phyloP scores from a whole-genome alignment of 192 early-diverging fungal species.

The Diversispora epigaea region DNA sequence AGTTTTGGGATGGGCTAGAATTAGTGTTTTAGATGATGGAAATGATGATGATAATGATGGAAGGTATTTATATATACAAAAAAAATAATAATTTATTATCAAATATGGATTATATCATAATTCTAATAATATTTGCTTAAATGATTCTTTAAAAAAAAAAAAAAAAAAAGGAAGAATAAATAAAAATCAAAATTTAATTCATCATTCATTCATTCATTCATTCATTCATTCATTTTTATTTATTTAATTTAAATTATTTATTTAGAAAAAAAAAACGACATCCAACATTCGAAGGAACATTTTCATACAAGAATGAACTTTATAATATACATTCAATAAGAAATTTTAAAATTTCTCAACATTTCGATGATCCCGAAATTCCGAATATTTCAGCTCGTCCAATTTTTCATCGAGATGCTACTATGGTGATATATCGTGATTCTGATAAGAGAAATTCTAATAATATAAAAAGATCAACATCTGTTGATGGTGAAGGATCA shows the following conservation, averaged over 20 bases:
- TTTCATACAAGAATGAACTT: not conserved
- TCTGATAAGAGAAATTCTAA: conserved; percentile 9
- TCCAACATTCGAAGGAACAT: conserved; percentile 7
- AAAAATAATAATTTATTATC: not conserved
- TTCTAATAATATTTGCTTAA: too few species aligned
- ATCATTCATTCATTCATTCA: not conserved
- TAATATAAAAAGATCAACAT: not conserved
- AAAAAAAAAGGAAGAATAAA: too few species aligned
- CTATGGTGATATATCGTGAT: conserved; percentile 25
- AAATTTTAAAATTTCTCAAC: conserved; percentile 6
- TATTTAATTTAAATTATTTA: not conserved
- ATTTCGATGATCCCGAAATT: conserved; percentile 17
- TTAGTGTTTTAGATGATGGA: conserved; percentile 46
- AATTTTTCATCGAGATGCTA: not conserved
- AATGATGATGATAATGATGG: not conserved
- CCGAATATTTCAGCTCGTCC: conserved; percentile 11
- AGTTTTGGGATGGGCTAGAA: conserved; percentile 59
- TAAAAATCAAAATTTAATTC: too few species aligned
- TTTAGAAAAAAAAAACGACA: not conserved
- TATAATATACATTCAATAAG: conserved; percentile 18
- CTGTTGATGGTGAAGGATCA: not conserved
- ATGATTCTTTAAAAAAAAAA: too few species aligned
- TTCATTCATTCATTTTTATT: not conserved
- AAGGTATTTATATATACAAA: not conserved
- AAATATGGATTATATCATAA: too few species aligned